Conservation (phyloP, 257 asterid genomes). For the Solanum pinnatisectum region DNA sequence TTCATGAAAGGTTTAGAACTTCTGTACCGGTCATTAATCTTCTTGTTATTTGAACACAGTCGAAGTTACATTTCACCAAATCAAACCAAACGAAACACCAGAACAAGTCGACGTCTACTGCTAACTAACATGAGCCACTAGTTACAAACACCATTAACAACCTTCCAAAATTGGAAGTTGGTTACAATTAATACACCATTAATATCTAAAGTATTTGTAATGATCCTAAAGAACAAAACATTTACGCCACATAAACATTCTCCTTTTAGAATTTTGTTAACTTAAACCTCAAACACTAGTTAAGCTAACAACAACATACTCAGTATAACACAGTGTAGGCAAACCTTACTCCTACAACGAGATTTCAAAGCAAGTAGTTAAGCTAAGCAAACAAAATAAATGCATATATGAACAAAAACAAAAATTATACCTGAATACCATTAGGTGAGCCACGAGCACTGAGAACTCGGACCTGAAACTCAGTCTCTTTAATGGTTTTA, state of each 20-base stretch:
- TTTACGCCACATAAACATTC: background rate
- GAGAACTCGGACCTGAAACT: conserved; percentile 56
- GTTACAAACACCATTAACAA: background rate
- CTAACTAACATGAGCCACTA: background rate
- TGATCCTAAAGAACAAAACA: background rate
- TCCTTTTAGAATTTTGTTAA: background rate
- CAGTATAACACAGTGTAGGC: rapidly evolving
- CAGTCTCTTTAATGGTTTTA: conserved; percentile 40
- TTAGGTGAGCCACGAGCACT: conserved; percentile 73
- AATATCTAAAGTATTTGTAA: background rate
- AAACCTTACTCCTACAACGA: background rate
- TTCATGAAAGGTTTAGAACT: background rate
- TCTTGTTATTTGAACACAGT: background rate
- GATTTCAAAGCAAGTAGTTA: background rate
- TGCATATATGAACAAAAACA: background rate
- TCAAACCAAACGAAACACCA: background rate
- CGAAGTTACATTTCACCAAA: background rate
- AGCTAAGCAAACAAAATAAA: background rate
- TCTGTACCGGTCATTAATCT: background rate
- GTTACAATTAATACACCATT: background rate
- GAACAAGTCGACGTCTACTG: background rate
- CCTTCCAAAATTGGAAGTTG: background rate
- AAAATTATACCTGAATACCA: conserved; percentile 67
- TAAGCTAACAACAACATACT: background rate
- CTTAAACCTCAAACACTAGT: background rate